phyloP scores from a whole-genome alignment of 352 stramenopile species.

The Pythium utonaiense region DNA sequence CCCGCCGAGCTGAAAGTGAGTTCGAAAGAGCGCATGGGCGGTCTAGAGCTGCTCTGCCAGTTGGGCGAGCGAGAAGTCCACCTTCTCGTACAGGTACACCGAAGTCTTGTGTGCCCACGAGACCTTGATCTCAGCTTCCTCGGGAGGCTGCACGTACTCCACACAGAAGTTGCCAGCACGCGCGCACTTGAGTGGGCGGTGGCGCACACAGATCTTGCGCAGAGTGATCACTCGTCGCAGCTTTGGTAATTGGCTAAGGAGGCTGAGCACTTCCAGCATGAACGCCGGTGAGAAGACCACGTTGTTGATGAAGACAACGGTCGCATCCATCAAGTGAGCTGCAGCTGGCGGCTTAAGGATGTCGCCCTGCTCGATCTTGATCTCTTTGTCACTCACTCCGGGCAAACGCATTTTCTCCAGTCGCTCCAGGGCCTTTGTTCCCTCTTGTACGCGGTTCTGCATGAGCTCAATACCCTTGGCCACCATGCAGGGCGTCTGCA shows the following conservation, averaged over 20 bases:
- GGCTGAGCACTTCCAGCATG: slow-evolving; percentile 67
- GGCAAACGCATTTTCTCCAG: slow-evolving; percentile 35
- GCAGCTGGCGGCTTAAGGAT: slow-evolving; percentile 57
- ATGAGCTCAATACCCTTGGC: slow-evolving; percentile 82
- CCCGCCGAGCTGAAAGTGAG: not conserved
- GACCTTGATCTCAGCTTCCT: slow-evolving; percentile 66
- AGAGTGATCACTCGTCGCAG: slow-evolving; percentile 68
- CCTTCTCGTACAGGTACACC: slow-evolving; percentile 69
- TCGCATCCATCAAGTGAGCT: slow-evolving; percentile 63
- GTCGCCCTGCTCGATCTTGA: slow-evolving; percentile 69
- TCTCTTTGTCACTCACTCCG: slow-evolving; percentile 45
- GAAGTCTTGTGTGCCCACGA: slow-evolving; percentile 78
- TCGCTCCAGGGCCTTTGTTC: slow-evolving; percentile 47
- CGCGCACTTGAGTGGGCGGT: slow-evolving; percentile 58
- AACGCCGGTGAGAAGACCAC: slow-evolving; percentile 75
- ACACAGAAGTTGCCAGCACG: slow-evolving; percentile 55
- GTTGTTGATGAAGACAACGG: slow-evolving; percentile 87
- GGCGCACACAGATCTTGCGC: slow-evolving; percentile 77
- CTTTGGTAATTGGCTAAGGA: slow-evolving; percentile 59
- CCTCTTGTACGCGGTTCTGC: slow-evolving; percentile 74
- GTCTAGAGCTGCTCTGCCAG: slow-evolving; percentile 35
- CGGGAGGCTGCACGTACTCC: slow-evolving; percentile 65
- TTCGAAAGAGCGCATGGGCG: not conserved
- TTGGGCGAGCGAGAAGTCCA: slow-evolving; percentile 41
- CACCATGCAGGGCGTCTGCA: slow-evolving; percentile 65